Percentiles rank a stretch among this genome's conserved stretches.
Conservation (phyloP, 2,329 filamentous ascomycete genomes). For the Lasiodiplodia theobromae region DNA sequence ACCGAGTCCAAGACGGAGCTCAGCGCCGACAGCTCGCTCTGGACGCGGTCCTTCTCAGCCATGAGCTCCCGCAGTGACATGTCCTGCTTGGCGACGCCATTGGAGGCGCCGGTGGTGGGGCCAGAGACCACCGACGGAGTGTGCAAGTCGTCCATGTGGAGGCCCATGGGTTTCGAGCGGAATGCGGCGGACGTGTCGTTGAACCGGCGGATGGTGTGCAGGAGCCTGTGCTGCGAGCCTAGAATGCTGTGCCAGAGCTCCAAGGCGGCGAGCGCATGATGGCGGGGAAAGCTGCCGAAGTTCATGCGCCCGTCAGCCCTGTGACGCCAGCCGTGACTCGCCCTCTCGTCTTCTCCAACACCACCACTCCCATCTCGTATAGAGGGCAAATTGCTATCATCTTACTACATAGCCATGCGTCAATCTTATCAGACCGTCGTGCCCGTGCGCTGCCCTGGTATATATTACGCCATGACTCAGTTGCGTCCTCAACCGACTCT, state of each 20-base stretch:
- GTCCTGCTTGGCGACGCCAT: conserved; percentile 67
- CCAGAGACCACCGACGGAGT: conserved; percentile 79
- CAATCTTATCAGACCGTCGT: conserved; percentile 2
- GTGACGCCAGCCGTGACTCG: background rate
- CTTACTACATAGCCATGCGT: conserved; percentile 1
- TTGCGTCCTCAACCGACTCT: background rate
- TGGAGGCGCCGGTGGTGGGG: conserved; percentile 68
- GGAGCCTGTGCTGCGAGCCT: background rate
- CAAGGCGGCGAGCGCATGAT: conserved; percentile 11
- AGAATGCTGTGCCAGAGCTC: conserved; percentile 18
- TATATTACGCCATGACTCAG: conserved; percentile 6
- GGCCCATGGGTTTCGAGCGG: conserved; percentile 54
- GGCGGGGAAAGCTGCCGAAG: conserved; percentile 19
- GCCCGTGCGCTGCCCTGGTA: conserved; percentile 12
- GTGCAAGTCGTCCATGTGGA: conserved; percentile 72
- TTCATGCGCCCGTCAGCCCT: conserved; percentile 14
- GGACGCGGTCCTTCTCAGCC: conserved; percentile 81
- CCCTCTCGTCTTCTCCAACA: conserved; percentile 20
- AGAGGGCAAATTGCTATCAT: conserved; percentile 22
- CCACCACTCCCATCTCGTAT: conserved; percentile 19
- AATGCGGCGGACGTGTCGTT: background rate
- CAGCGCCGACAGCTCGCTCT: conserved; percentile 85
- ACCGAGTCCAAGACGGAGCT: conserved; percentile 89
- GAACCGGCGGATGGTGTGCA: background rate
- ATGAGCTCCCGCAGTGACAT: conserved; percentile 82